Base-by-base conservation (phyloP, 2,329 filamentous ascomycete species). In the Hypocreales sp. region DNA sequence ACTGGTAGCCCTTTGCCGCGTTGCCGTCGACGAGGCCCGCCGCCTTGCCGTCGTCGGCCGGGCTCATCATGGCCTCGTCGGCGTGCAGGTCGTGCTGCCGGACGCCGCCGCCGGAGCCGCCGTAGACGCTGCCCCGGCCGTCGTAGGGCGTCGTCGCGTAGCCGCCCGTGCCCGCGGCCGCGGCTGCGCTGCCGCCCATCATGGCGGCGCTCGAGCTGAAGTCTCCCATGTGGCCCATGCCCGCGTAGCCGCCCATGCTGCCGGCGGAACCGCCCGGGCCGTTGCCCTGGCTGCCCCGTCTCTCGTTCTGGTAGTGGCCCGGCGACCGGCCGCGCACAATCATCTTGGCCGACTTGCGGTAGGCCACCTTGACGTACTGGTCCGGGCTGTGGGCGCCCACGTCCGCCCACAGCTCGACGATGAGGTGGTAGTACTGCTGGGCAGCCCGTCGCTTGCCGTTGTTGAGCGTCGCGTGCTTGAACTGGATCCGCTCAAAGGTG, bases 381-480 rank as follows among this genome's bases (percentile, higher is more conserved):
- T 69, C 63, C 12, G 38, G 45, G 32, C 31, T 52, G 39, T 52
- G 58, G 18, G 50, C 45, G 3, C 70, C 64, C 7, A 82, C 56
- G 36, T 86, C 74, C 7, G 69, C 81, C 51, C 72, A 82, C 1
- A 92, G 68, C 46, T 92, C 83, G 4, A 92, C 76, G 24, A 92
- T 70, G n/a, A 94, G 63, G 41, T 90, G 81, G 44, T 92, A 93
- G 50, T 84, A 92, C 41, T 93, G 86, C 46, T 94, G 84, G 12
- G 84, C 82, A 2, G 84, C 84, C 31, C 86, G 66, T 39, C 86
- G 67, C 50, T 92, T 92, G 25, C 84, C 84, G 39, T 94, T 94
- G 56, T 93, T 94, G 15, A 83, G 82, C 0, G 84, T 93, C 2
- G 86, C 84, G 37, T 82, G 81, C 50, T 92, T 92, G 65, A 93